These are phyloP conservation scores for Aureobasidium sp. DNA, from an alignment of 2,329 filamentous ascomycete species.

Conservation along the genomic window DNA sequence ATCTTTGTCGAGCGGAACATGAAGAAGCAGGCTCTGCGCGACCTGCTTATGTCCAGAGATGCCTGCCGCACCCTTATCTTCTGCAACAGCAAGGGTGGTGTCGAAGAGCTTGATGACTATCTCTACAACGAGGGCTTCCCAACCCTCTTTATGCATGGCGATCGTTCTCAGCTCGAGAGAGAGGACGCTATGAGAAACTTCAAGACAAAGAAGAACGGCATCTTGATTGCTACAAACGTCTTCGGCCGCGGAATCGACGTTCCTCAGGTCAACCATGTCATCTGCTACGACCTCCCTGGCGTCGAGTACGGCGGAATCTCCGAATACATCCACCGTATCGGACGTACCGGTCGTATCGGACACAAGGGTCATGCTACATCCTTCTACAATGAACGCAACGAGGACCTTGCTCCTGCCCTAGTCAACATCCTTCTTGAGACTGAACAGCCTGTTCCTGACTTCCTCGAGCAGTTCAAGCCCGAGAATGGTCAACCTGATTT, in stretches of 20 bases:
- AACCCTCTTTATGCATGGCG: slow-evolving; percentile 78
- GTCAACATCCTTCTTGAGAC: slow-evolving; percentile 77
- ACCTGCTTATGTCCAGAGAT: slow-evolving; percentile 60
- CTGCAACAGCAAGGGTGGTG: slow-evolving; percentile 69
- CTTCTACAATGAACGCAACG: slow-evolving; percentile 74
- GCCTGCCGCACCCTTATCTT: slow-evolving; percentile 82
- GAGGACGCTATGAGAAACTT: slow-evolving; percentile 88
- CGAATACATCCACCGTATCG: slow-evolving; percentile 92
- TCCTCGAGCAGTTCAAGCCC: slow-evolving; percentile 59
- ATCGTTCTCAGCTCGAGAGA: slow-evolving; percentile 81
- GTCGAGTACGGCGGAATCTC: slow-evolving; percentile 73
- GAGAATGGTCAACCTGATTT: slow-evolving; percentile 44
- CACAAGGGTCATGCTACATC: slow-evolving; percentile 79
- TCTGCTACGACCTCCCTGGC: slow-evolving; percentile 85
- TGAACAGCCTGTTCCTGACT: slow-evolving; percentile 71
- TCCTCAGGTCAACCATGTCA: slow-evolving; percentile 75
- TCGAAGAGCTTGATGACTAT: slow-evolving; percentile 80
- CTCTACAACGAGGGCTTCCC: slow-evolving; percentile 74
- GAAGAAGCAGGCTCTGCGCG: slow-evolving; percentile 65
- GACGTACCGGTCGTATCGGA: slow-evolving; percentile 89
- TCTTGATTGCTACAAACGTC: slow-evolving; percentile 80
- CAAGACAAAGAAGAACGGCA: slow-evolving; percentile 62
- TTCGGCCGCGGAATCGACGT: slow-evolving; percentile 85
- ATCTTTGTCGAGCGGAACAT: slow-evolving; percentile 54
- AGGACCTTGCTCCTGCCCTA: slow-evolving; percentile 62